Evolutionary conservation across 169 alveolate genomes (phyloP), one percentile per base, ranked within the genome.

Genomic region (Plasmodium relictum): DNA sequence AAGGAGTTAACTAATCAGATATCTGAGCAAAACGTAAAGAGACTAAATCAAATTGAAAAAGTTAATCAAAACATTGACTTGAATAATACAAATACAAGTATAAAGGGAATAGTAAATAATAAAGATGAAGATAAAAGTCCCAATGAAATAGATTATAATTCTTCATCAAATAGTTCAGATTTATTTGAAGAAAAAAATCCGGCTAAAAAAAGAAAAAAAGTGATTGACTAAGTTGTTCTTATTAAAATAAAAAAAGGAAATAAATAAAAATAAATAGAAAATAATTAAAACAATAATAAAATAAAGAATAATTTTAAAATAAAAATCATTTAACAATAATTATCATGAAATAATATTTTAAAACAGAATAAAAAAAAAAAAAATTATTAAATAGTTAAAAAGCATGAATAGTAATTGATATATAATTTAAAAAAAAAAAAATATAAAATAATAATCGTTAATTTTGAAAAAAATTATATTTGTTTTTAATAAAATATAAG

Each of bases 171-270:
- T 45, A 80, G 90, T 22, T 80, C 90, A 1, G 85, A 80, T 56
- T 72, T 80, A 45, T 80, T 80, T 71, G 90, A 68, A 68, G 90
- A 80, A 41, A 52, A 50, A 71, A 68, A 69, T 31, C 73, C 90
- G 10, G 6, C 16, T 16, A 80, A 80, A 37, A 74, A 62, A 9
- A 80, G 83, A 72, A 80, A 80, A 80, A 68, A 66, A n/a, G 20
- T 50, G 3, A 48, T 45, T 16, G 78, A 74, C n/a, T 61, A 37
- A 61, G n/a, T 42, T 45, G n/a, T 14, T 14, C 61, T 18, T 12
- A 18, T 4, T 7, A 26, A 62, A 44, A 39, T 16, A 56, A 18
- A 16, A 70, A 50, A 45, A 48, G 20, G 26, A 14, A 50, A 52
- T 12, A 24, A n/a, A 18, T 8, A 18, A 24, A 18, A 56, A 31